These are phyloP conservation scores for Rubus idaeus DNA, from an alignment of 306 rosid species.

Conservation along the genomic window DNA sequence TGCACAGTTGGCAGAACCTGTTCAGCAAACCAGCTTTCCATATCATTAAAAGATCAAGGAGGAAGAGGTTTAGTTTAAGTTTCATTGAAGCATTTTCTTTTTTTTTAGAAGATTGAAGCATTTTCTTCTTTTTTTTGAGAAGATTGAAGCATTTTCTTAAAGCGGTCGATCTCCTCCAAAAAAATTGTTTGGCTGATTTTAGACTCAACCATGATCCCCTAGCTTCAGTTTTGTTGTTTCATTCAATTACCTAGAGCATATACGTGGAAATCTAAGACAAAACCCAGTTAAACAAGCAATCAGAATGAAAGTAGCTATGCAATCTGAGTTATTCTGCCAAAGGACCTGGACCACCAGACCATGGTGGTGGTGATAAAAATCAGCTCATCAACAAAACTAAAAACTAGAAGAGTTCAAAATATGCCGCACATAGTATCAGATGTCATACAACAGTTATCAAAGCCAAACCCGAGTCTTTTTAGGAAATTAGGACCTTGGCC, in stretches of 20 bases:
- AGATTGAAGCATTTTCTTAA: neutral
- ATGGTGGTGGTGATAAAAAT: neutral
- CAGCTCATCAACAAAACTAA: neutral
- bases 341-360: neutral
- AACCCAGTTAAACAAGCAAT: neutral
- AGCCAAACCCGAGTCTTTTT: neutral
- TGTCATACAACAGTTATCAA: neutral
- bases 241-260: neutral
- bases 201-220: neutral
- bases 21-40: neutral
- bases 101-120: too few relatives aligned
- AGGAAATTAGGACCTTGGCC: neutral
- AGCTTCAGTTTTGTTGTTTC: neutral
- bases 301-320: neutral
- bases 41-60: neutral
- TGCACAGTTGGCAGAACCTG: slow-evolving; percentile 7
- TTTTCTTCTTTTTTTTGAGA: too few relatives aligned
- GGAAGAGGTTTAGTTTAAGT: neutral
- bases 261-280: neutral
- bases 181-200: neutral
- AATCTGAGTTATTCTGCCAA: neutral
- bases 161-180: neutral
- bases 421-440: neutral
- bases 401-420: neutral
- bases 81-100: neutral